A percentile compares a stretch with the other conserved stretches of the same genome.
phyloP scores from a whole-genome alignment of 2,329 filamentous ascomycete species.

The Aspergillus pseudoglaucus region DNA sequence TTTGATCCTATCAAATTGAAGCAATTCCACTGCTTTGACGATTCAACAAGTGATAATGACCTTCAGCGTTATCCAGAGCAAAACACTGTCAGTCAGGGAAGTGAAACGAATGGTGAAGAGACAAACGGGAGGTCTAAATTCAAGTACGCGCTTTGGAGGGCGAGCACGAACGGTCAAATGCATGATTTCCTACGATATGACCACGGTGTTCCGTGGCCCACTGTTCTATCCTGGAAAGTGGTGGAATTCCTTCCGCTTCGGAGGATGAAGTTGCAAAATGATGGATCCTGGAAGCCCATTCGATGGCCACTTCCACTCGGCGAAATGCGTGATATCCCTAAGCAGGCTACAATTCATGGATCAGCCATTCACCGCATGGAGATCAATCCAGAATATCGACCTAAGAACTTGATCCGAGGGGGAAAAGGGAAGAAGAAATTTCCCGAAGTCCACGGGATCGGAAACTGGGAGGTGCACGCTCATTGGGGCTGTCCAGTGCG shows the following conservation, averaged over 20 bases:
- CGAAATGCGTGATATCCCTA: constrained; percentile 64
- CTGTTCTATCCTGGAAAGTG: constrained; percentile 60
- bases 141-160: background rate
- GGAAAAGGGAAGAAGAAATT: constrained; percentile 57
- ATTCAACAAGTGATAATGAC: constrained; percentile 8
- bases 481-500: constrained; percentile 56
- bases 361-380: constrained; percentile 66
- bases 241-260: constrained; percentile 73
- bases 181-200: constrained; percentile 62
- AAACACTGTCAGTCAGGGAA: constrained; percentile 35
- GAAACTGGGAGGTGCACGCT: constrained; percentile 58
- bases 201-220: constrained; percentile 46
- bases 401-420: constrained; percentile 65
- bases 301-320: constrained; percentile 67
- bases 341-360: constrained; percentile 59
- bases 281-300: constrained; percentile 59
- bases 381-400: constrained; percentile 55
- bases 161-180: constrained; percentile 45
- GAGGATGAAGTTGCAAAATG: constrained; percentile 61
- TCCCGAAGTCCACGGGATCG: constrained; percentile 53
- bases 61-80: constrained; percentile 24
- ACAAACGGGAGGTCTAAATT: background rate
- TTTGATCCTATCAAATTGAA: constrained; percentile 47
- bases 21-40: constrained; percentile 12
- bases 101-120: background rate